Conservation (phyloP, 768 basidiomycete species). For the Kwoniella pini region DNA sequence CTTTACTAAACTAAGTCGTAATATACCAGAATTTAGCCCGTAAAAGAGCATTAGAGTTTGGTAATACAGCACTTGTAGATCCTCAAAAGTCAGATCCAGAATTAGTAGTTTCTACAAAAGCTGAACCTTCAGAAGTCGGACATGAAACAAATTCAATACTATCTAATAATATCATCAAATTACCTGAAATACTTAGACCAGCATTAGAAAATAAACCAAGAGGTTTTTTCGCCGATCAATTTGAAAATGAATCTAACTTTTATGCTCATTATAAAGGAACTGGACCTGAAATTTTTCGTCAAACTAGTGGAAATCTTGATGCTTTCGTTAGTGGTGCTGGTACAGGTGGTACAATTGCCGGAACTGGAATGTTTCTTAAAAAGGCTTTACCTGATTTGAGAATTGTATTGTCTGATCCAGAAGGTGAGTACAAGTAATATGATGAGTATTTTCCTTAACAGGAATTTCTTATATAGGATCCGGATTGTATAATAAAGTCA, state of each 20-base stretch:
- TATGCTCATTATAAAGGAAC: conserved; percentile 85
- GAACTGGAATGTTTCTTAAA: conserved; percentile 77
- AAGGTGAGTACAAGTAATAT: conserved; percentile 57
- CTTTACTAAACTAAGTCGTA: background rate
- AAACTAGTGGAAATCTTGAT: conserved; percentile 76
- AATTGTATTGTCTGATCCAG: conserved; percentile 82
- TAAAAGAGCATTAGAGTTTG: conserved; percentile 74
- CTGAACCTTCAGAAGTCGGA: conserved; percentile 60
- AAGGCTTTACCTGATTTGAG: conserved; percentile 66
- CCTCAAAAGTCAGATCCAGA: conserved; percentile 39
- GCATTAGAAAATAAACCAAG: conserved; percentile 59
- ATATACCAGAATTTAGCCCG: conserved; percentile 76
- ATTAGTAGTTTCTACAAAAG: conserved; percentile 39
- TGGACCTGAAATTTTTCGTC: conserved; percentile 92
- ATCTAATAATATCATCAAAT: background rate
- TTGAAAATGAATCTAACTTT: conserved; percentile 92
- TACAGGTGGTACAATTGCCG: conserved; percentile 95
- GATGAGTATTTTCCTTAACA: too few species aligned
- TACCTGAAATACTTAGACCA: conserved; percentile 17
- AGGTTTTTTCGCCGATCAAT: conserved; percentile 91
- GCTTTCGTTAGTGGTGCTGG: conserved; percentile 92
- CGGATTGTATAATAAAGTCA: conserved; percentile 93
- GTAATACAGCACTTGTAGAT: conserved; percentile 55
- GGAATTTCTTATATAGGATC: conserved; percentile 63
- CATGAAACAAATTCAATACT: conserved; percentile 39